Percentiles rank a stretch among this genome's conserved stretches.
Conservation (phyloP, 2,329 filamentous ascomycete species). For the Curvularia hawaiiensis region DNA sequence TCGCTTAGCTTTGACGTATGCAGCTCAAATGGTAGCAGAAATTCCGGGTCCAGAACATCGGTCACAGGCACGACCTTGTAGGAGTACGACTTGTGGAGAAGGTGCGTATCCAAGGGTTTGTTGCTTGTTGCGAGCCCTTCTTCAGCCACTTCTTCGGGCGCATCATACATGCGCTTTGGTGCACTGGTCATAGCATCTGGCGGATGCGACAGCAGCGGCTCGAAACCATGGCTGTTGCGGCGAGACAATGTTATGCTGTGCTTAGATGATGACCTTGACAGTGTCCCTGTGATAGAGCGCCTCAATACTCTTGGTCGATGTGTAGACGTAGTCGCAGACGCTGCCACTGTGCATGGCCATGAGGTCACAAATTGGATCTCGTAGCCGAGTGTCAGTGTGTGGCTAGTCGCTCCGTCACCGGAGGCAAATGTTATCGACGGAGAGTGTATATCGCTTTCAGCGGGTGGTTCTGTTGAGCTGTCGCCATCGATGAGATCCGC, state of each 20-base stretch:
- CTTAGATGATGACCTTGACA: conserved; percentile 43
- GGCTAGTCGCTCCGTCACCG: conserved; percentile 13
- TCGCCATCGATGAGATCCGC: conserved; percentile 34
- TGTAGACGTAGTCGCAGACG: conserved; percentile 21
- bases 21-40: conserved; percentile 33
- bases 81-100: conserved; percentile 48
- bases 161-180: conserved; percentile 34
- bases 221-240: conserved; percentile 43
- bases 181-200: conserved; percentile 34
- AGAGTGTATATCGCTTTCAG: conserved; percentile 31
- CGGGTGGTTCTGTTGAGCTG: conserved; percentile 13
- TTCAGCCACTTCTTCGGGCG: conserved; percentile 19
- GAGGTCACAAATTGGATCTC: conserved; percentile 61
- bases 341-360: conserved; percentile 58
- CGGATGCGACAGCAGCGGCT: conserved; percentile 43
- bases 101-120: conserved; percentile 44
- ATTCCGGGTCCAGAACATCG: conserved; percentile 35
- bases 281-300: conserved; percentile 27
- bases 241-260: conserved; percentile 36
- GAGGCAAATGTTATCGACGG: conserved; percentile 45
- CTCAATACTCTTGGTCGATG: conserved; percentile 32
- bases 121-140: conserved; percentile 12
- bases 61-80: conserved; percentile 45
- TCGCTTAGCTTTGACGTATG: conserved; percentile 22
- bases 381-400: conserved; percentile 50